phyloP scores from a whole-genome alignment of 2,329 filamentous ascomycete genomes.

The Lachnellula arida region DNA sequence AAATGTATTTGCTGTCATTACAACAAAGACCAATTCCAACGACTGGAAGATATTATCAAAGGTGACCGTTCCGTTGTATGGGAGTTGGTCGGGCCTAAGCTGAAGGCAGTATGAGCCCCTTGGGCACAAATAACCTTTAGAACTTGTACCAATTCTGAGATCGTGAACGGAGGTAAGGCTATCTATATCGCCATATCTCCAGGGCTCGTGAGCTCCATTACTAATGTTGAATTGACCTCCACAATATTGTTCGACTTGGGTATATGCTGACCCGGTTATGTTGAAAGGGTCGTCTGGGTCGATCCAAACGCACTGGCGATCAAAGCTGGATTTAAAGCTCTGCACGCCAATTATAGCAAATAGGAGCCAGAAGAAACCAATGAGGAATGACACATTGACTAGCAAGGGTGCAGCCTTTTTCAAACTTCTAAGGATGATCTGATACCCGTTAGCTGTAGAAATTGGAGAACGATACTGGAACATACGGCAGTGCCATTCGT shows the following conservation, averaged over 20 bases:
- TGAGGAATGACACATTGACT: conserved; percentile 87
- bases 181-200: conserved; percentile 47
- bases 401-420: conserved; percentile 93
- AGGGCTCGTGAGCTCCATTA: conserved; percentile 57
- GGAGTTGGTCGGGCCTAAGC: conserved; percentile 53
- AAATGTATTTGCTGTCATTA: conserved; percentile 98
- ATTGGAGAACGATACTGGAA: conserved; percentile 11
- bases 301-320: conserved; percentile 73
- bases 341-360: conserved; percentile 97
- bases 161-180: conserved; percentile 28
- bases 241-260: conserved; percentile 70
- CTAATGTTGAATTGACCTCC: conserved; percentile 69
- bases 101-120: conserved; percentile 78
- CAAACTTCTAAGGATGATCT: conserved; percentile 89
- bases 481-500: conserved; percentile 88
- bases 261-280: conserved; percentile 46
- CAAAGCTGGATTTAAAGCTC: conserved; percentile 83
- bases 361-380: conserved; percentile 95
- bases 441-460: conserved; percentile 6
- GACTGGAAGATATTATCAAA: conserved; percentile 95
- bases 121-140: conserved; percentile 87
- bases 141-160: conserved; percentile 45
- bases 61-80: conserved; percentile 79
- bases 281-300: conserved; percentile 57
- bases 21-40: conserved; percentile 89